Conservation (phyloP, 768 basidiomycete species). For the Crepidotus variabilis region DNA sequence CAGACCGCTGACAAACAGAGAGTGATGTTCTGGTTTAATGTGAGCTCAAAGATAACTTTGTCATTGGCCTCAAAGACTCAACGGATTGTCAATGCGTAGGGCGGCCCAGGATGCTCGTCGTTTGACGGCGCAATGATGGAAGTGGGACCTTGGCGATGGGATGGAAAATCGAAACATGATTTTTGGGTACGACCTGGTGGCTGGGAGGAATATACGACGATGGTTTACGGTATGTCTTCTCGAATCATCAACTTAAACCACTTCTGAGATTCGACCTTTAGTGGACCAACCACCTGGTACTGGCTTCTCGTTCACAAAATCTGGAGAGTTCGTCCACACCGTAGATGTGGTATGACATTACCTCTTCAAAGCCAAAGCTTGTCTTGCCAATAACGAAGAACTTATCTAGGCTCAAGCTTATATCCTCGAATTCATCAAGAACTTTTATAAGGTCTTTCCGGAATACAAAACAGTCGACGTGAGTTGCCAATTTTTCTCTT, state of each 20-base stretch:
- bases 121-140: slow-evolving; percentile 99
- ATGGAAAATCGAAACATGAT: slow-evolving; percentile 53
- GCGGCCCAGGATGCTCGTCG: slow-evolving; percentile 97
- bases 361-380: neutral
- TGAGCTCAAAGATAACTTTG: slow-evolving; percentile 30
- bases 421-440: slow-evolving; percentile 77
- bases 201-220: slow-evolving; percentile 96
- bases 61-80: neutral
- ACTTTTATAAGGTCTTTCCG: slow-evolving; percentile 90
- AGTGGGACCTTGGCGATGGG: slow-evolving; percentile 84
- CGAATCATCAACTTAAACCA: neutral
- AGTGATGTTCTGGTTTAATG: slow-evolving; percentile 96
- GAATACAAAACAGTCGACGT: slow-evolving; percentile 83
- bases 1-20: slow-evolving; percentile 89
- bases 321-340: slow-evolving; percentile 80
- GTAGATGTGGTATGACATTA: slow-evolving; percentile 49
- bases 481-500: slow-evolving; percentile 26
- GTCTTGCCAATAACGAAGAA: neutral
- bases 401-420: slow-evolving; percentile 64
- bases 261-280: slow-evolving; percentile 26
- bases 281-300: slow-evolving; percentile 99
- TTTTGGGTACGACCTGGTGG: slow-evolving; percentile 78
- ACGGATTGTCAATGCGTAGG: slow-evolving; percentile 38
- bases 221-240: slow-evolving; percentile 75
- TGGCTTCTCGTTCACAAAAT: slow-evolving; percentile 86